Conservation (phyloP, 176 grass and related monocot genomes). For the Cymbopogon citratus region DNA sequence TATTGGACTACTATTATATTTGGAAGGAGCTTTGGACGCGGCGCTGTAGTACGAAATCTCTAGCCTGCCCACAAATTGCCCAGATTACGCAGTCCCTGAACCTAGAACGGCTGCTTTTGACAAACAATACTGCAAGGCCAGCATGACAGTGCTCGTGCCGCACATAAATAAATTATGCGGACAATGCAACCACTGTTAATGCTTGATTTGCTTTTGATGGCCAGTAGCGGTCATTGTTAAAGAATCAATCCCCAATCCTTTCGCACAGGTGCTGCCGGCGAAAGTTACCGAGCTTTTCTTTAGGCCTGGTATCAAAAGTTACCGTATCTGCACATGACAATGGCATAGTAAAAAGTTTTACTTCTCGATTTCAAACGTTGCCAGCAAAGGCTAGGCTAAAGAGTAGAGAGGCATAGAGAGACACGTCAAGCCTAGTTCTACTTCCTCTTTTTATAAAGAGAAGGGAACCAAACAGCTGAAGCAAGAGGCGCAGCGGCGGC, state of each 20-base stretch:
- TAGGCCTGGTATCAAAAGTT: constrained; percentile 23
- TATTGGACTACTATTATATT: no score
- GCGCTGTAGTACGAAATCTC: constrained; percentile 6
- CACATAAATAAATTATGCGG: neutral
- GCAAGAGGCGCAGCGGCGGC: neutral
- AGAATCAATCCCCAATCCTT: constrained; percentile 11
- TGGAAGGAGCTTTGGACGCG: neutral
- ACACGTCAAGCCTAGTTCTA: neutral
- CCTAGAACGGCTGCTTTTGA: neutral
- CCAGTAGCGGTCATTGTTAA: constrained; percentile 40
- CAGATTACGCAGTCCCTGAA: constrained; percentile 36
- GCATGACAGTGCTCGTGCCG: constrained; percentile 3
- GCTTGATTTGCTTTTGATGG: neutral
- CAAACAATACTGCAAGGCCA: neutral
- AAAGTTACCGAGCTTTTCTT: constrained; percentile 35
- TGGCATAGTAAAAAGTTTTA: constrained; percentile 10
- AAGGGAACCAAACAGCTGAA: neutral
- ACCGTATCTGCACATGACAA: neutral
- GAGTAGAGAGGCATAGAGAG: neutral
- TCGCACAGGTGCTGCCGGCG: neutral
- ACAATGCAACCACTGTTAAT: no score
- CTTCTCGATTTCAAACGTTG: neutral
- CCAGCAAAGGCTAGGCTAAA: neutral
- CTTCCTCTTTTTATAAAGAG: constrained; percentile 34
- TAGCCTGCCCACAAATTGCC: neutral